These are phyloP conservation scores for Allomyces macrogynus DNA, from an alignment of 192 early-diverging fungal genomes.

Conservation along the genomic window DNA sequence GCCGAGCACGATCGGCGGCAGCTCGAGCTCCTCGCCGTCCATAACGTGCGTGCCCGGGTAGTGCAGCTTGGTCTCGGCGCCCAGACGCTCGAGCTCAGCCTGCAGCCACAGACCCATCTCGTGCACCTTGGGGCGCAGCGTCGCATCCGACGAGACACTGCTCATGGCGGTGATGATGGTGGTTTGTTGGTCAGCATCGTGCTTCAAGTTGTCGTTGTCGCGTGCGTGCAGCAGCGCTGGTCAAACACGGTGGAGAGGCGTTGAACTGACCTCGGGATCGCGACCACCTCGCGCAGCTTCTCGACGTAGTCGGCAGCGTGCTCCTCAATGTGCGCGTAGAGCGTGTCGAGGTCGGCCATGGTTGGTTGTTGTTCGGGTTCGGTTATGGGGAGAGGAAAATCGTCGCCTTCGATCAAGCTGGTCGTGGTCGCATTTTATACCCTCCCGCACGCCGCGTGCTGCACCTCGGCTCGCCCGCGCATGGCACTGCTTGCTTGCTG, in stretches of 20 bases:
- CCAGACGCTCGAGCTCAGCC: slow-evolving; percentile 47
- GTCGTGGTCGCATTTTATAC: no score
- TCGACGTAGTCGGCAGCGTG: slow-evolving; percentile 65
- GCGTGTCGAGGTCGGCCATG: slow-evolving; percentile 22
- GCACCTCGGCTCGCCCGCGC: no score
- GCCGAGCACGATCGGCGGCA: slow-evolving; percentile 83
- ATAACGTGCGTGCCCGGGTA: slow-evolving; percentile 67
- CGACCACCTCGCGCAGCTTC: slow-evolving; percentile 67
- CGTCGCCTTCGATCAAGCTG: not conserved
- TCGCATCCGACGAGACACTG: slow-evolving; percentile 45
- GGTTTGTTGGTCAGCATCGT: not conserved
- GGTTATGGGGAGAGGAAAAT: not conserved
- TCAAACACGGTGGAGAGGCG: not conserved
- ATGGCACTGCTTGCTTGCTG: no score
- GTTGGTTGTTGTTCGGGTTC: not conserved
- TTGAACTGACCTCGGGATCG: slow-evolving; percentile 49
- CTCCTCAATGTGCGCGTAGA: slow-evolving; percentile 54
- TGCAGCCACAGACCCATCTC: slow-evolving; percentile 78
- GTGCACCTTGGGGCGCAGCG: slow-evolving; percentile 57
- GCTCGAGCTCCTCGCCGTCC: slow-evolving; percentile 51
- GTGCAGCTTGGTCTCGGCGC: slow-evolving; percentile 19
- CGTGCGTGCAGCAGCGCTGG: not conserved
- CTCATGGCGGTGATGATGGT: slow-evolving; percentile 10
- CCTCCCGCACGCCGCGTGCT: no score
- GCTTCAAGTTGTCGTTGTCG: not conserved